phyloP scores from a whole-genome alignment of 257 asterid genomes.

The Misopates orontium region DNA sequence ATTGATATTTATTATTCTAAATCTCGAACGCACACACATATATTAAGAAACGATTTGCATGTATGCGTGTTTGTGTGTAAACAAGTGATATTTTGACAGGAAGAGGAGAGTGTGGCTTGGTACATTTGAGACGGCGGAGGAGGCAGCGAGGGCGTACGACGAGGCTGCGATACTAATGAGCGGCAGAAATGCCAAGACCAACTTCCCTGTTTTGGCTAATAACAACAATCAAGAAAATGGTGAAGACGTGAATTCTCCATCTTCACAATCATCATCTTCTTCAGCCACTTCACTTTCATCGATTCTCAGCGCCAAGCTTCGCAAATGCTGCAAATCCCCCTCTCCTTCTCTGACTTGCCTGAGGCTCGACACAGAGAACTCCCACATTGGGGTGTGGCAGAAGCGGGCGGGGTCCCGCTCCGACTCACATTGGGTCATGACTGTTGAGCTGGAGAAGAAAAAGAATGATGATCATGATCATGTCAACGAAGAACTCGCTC shows the following conservation, averaged over 20 bases:
- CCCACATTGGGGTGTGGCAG: conserved; percentile 95
- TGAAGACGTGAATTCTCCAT: conserved; percentile 17
- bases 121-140: conserved; percentile 86
- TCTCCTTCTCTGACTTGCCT: conserved; percentile 88
- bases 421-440: conserved; percentile 88
- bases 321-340: conserved; percentile 69
- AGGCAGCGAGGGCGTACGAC: conserved; percentile 79
- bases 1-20: no score
- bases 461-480: conserved; percentile 11
- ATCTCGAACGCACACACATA: no score
- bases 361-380: conserved; percentile 74
- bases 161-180: conserved; percentile 80
- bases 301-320: conserved; percentile 70
- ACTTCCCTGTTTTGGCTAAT: conserved; percentile 50
- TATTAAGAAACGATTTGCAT: no score
- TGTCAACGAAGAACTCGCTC: conserved; percentile 3
- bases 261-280: conserved; percentile 30
- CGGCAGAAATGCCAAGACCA: conserved; percentile 76
- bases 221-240: conserved; percentile 36
- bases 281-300: conserved; percentile 47
- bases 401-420: conserved; percentile 84
- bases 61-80: no score
- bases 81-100: conserved; percentile 29
- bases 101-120: conserved; percentile 90
- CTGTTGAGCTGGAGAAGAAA: conserved; percentile 62